Evolutionary conservation across 2,329 filamentous ascomycete genomes (phyloP).

Genomic region (Fusarium domesticum): DNA sequence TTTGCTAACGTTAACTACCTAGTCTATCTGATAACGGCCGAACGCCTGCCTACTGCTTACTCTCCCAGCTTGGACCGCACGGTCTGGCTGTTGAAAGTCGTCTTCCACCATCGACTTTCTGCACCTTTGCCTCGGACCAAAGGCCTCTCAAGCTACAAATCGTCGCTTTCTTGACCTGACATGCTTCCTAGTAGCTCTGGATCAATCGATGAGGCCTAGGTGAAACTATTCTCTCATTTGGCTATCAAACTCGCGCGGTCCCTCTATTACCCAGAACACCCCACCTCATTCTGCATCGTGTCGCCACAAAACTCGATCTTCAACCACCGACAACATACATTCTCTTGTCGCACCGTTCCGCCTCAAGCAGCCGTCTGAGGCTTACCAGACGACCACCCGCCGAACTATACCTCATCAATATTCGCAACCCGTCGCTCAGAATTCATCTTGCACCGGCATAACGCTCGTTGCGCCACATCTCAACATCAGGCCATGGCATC

Average conservation of each 20-base stretch:
- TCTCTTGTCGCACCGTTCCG: not conserved
- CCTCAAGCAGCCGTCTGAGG: not conserved
- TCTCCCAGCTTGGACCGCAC: constrained; percentile 11
- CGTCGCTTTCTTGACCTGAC: constrained; percentile 14
- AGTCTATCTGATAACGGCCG: constrained; percentile 9
- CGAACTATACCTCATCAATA: not conserved
- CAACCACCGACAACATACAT: not conserved
- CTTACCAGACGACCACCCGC: constrained; percentile 8
- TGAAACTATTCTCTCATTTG: not conserved
- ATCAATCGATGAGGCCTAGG: not conserved
- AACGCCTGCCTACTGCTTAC: not conserved
- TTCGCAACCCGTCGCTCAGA: not conserved
- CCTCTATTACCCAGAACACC: too few species aligned
- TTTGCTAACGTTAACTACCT: constrained; percentile 23
- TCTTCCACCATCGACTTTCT: constrained; percentile 9
- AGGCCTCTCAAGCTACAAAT: constrained; percentile 4
- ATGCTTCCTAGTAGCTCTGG: constrained; percentile 10
- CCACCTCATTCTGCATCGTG: too few species aligned
- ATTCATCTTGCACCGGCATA: constrained; percentile 1
- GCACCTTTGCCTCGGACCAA: not conserved
- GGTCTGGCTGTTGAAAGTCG: constrained; percentile 6
- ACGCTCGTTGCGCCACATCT: constrained; percentile 4
- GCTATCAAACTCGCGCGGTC: too few species aligned
- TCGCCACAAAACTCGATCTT: too few species aligned
- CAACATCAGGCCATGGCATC: constrained; percentile 28